These are phyloP conservation scores for Ophiocordyceps camponoti-rufipedis DNA, from an alignment of 2,329 filamentous ascomycete species.

Conservation along the genomic window DNA sequence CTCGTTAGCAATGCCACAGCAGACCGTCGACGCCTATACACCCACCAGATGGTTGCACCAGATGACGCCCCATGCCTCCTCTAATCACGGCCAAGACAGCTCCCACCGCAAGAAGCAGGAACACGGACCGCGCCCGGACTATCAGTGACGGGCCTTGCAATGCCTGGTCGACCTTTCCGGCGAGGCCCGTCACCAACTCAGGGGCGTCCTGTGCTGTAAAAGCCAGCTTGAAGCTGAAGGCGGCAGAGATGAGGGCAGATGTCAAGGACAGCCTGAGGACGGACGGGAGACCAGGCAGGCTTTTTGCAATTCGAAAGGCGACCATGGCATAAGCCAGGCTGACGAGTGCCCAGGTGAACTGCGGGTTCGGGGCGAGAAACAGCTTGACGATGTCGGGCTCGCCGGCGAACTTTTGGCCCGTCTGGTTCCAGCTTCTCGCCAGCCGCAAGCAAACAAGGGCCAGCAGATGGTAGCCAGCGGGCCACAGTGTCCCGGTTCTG, in stretches of 20 bases:
- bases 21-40: neutral
- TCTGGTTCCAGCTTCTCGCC: slow-evolving; percentile 79
- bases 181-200: slow-evolving; percentile 46
- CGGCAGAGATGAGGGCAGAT: slow-evolving; percentile 27
- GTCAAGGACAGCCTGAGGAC: slow-evolving; percentile 21
- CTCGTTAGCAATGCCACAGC: neutral
- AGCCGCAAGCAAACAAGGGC: slow-evolving; percentile 47
- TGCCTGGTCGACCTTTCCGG: slow-evolving; percentile 18
- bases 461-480: slow-evolving; percentile 16
- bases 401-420: slow-evolving; percentile 90
- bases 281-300: slow-evolving; percentile 22
- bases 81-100: slow-evolving; percentile 20
- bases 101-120: slow-evolving; percentile 25
- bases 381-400: slow-evolving; percentile 66
- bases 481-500: slow-evolving; percentile 10
- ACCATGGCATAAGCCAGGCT: slow-evolving; percentile 49
- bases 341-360: slow-evolving; percentile 58
- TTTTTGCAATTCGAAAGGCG: slow-evolving; percentile 23
- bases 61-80: slow-evolving; percentile 12
- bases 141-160: slow-evolving; percentile 27
- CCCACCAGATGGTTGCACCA: slow-evolving; percentile 12
- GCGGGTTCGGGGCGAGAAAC: slow-evolving; percentile 45
- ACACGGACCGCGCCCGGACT: slow-evolving; percentile 28
- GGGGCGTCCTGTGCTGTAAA: slow-evolving; percentile 81
- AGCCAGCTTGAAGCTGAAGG: slow-evolving; percentile 72